These are phyloP conservation scores for Jamesozyma piceae DNA, from an alignment of 805 yeast genomes.

Conservation along the genomic window DNA sequence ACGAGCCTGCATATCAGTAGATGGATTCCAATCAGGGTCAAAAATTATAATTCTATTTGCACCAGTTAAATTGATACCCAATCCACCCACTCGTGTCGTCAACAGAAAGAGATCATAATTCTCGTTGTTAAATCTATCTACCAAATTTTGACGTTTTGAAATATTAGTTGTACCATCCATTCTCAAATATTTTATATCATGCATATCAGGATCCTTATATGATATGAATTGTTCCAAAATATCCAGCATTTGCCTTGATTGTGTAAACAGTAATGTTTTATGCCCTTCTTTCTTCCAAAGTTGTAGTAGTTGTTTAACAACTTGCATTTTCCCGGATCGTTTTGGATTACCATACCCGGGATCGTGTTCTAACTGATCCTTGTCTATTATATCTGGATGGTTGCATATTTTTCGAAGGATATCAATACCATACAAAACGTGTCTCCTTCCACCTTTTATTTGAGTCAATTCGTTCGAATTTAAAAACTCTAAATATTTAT, in stretches of 20 bases:
- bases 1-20: conserved; percentile 93
- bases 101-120: conserved; percentile 58
- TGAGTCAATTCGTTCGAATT: conserved; percentile 66
- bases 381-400: conserved; percentile 78
- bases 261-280: conserved; percentile 79
- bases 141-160: conserved; percentile 62
- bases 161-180: conserved; percentile 96
- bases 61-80: conserved; percentile 89
- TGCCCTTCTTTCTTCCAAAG: conserved; percentile 74
- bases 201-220: conserved; percentile 29
- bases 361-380: conserved; percentile 27
- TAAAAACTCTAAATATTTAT: conserved; percentile 63
- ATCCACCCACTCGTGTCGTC: conserved; percentile 93
- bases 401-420: conserved; percentile 85
- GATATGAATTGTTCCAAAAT: conserved; percentile 64
- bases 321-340: conserved; percentile 86
- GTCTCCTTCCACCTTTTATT: conserved; percentile 65
- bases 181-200: conserved; percentile 47
- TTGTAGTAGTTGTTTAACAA: conserved; percentile 60
- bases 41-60: conserved; percentile 89
- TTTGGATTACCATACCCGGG: conserved; percentile 44
- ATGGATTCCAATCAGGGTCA: conserved; percentile 99
- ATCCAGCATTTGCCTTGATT: conserved; percentile 88
- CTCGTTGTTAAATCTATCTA: conserved; percentile 68
- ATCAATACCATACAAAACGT: conserved; percentile 84